These are phyloP conservation scores for Metarhizium anisopliae DNA, from an alignment of 2,329 filamentous ascomycete species.

Conservation along the genomic window DNA sequence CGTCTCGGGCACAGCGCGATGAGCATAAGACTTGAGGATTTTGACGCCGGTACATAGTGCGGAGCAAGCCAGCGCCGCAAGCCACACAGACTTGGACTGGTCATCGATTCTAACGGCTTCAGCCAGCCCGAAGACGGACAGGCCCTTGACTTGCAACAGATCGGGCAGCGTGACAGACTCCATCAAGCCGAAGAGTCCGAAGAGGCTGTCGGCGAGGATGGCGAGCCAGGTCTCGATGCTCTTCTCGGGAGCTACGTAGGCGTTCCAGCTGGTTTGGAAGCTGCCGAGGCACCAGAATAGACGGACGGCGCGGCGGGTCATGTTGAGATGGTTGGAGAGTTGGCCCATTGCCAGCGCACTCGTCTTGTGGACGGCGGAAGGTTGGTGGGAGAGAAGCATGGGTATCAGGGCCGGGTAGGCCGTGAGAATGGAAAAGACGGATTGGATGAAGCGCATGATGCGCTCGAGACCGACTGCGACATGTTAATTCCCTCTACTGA, in stretches of 20 bases:
- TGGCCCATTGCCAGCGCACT: slow-evolving; percentile 23
- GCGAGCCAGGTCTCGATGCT: slow-evolving; percentile 38
- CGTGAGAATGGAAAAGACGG: slow-evolving; percentile 37
- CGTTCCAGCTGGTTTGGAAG: slow-evolving; percentile 39
- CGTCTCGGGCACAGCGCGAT: slow-evolving; percentile 24
- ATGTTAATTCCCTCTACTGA: background rate
- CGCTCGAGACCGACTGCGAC: slow-evolving; percentile 50
- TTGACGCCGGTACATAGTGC: slow-evolving; percentile 33
- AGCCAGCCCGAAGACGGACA: slow-evolving; percentile 44
- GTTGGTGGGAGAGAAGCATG: slow-evolving; percentile 18
- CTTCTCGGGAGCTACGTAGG: slow-evolving; percentile 14
- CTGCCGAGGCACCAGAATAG: slow-evolving; percentile 59
- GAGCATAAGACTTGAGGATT: slow-evolving; percentile 27
- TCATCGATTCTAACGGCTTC: slow-evolving; percentile 37
- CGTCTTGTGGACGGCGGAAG: slow-evolving; percentile 14
- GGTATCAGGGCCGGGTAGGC: slow-evolving; percentile 33
- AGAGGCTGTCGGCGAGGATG: slow-evolving; percentile 46
- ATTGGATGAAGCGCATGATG: slow-evolving; percentile 48
- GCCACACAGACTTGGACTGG: slow-evolving; percentile 63
- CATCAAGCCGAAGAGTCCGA: slow-evolving; percentile 58
- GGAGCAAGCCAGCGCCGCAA: slow-evolving; percentile 49
- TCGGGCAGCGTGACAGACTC: slow-evolving; percentile 57
- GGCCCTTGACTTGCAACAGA: slow-evolving; percentile 30
- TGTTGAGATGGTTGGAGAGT: slow-evolving; percentile 33
- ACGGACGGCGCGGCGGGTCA: slow-evolving; percentile 54